A percentile compares a stretch with the other conserved stretches of the same genome.
Conservation (phyloP, 1,284 basidiomycete genomes). For the Malassezia equina region DNA sequence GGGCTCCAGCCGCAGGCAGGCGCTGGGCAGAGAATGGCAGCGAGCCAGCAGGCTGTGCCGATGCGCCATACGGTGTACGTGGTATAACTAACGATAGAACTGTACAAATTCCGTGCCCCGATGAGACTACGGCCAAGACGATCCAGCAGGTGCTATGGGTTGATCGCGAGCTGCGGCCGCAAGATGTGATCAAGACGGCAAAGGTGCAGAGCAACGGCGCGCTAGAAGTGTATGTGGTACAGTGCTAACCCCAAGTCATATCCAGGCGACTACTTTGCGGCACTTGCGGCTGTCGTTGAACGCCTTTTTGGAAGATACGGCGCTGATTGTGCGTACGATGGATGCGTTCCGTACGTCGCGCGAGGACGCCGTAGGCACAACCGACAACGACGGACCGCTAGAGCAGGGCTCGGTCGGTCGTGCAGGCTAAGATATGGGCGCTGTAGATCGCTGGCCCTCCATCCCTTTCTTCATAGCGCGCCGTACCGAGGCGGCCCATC, state of each 20-base stretch:
- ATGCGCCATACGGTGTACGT: conserved; percentile 14
- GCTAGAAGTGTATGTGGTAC: conserved; percentile 5
- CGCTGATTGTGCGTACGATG: conserved; percentile 31
- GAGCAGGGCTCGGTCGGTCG: conserved; percentile 32
- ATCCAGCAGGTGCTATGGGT: conserved; percentile 26
- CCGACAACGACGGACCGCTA: conserved; percentile 15
- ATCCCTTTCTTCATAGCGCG: background rate
- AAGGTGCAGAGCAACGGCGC: background rate
- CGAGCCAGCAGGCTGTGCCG: background rate
- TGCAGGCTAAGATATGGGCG: conserved; percentile 23
- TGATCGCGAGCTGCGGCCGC: conserved; percentile 35
- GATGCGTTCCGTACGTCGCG: conserved; percentile 15
- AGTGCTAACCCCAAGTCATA: conserved; percentile 3
- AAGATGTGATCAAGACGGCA: conserved; percentile 28
- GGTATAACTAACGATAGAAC: conserved; percentile 20
- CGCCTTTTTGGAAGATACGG: conserved; percentile 31
- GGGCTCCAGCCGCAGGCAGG: too few relatives aligned
- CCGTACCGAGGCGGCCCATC: background rate
- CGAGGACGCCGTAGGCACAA: background rate
- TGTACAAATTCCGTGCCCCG: conserved; percentile 28
- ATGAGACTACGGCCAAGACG: conserved; percentile 17
- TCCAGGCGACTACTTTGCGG: conserved; percentile 29
- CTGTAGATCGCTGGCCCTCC: too few relatives aligned
- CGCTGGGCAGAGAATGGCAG: background rate
- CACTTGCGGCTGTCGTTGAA: conserved; percentile 34